Conservation (phyloP, 176 grass and related monocot genomes). For the Bothriochloa decipiens region DNA sequence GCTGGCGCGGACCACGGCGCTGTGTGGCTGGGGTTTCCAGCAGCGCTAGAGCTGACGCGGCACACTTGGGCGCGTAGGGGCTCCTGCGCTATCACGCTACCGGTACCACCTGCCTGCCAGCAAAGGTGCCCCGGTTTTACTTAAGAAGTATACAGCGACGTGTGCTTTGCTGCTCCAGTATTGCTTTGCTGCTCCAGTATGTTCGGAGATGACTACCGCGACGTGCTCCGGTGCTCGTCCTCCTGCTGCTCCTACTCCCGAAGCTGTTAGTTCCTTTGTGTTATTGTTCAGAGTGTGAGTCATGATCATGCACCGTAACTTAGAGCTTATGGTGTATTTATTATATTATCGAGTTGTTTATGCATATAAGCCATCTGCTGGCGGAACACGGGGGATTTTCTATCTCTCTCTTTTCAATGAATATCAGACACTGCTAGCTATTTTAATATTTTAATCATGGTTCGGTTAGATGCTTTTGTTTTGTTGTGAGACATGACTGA, state of each 20-base stretch:
- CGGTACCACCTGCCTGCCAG: not conserved
- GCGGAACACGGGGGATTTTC: too few relatives aligned
- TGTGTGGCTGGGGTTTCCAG: not conserved
- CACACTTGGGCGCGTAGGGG: not conserved
- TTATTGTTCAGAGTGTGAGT: too few relatives aligned
- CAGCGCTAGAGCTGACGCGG: not conserved
- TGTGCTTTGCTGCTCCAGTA: not conserved
- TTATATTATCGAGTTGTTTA: too few relatives aligned
- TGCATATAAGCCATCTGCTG: too few relatives aligned
- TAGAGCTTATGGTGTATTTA: too few relatives aligned
- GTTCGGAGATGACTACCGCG: not conserved
- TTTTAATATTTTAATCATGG: too few relatives aligned
- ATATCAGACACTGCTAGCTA: too few relatives aligned
- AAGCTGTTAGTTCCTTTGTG: not conserved
- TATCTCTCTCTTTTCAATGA: too few relatives aligned
- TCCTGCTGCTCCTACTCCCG: too few relatives aligned
- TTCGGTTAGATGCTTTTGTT: too few relatives aligned
- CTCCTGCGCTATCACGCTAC: not conserved
- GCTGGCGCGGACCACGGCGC: conserved; percentile 6
- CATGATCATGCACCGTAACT: too few relatives aligned
- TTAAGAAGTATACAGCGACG: not conserved
- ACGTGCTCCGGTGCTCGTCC: not conserved
- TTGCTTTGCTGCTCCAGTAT: not conserved
- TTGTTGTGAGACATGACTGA: too few relatives aligned
- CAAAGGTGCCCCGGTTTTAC: not conserved